These are phyloP conservation scores for Lotus japonicus DNA, from an alignment of 306 rosid species.

Conservation along the genomic window DNA sequence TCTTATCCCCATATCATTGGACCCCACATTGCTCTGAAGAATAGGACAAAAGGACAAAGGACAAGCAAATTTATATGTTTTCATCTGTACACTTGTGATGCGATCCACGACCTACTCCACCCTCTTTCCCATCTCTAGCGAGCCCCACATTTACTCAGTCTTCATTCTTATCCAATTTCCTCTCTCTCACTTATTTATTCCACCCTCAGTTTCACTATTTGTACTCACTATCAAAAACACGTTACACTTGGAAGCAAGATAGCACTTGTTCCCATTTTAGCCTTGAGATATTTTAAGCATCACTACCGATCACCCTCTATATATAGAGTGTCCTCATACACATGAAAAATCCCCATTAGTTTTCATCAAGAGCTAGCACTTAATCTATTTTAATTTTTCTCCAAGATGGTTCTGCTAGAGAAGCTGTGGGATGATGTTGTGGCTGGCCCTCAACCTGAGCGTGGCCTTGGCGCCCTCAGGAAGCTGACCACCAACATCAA, in stretches of 20 bases:
- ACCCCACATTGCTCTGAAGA: conserved; percentile 20
- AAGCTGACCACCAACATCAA: conserved; percentile 36
- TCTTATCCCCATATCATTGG: background rate
- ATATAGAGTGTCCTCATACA: background rate
- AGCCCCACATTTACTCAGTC: conserved; percentile 26
- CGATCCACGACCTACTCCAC: background rate
- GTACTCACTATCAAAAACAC: background rate
- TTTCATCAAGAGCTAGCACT: background rate
- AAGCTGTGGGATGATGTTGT: conserved; percentile 84
- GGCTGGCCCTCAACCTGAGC: conserved; percentile 85
- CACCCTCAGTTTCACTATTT: conserved; percentile 7
- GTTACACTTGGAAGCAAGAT: conserved; percentile 24
- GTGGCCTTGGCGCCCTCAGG: conserved; percentile 75
- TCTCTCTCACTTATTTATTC: background rate
- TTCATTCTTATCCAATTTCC: too few relatives aligned
- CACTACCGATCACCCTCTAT: background rate
- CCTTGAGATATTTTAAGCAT: conserved; percentile 35
- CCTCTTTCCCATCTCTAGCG: background rate
- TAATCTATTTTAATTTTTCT: too few relatives aligned
- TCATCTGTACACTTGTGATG: conserved; percentile 10
- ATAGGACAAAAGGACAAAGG: conserved; percentile 30
- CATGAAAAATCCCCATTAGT: background rate
- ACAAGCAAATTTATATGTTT: background rate
- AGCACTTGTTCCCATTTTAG: background rate
- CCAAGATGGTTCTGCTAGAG: conserved; percentile 60